Evolutionary conservation across 1,139 yeast genomes (phyloP), one percentile per base, ranked within the genome.

Genomic region (Yamadazyma songkhlaensis): DNA sequence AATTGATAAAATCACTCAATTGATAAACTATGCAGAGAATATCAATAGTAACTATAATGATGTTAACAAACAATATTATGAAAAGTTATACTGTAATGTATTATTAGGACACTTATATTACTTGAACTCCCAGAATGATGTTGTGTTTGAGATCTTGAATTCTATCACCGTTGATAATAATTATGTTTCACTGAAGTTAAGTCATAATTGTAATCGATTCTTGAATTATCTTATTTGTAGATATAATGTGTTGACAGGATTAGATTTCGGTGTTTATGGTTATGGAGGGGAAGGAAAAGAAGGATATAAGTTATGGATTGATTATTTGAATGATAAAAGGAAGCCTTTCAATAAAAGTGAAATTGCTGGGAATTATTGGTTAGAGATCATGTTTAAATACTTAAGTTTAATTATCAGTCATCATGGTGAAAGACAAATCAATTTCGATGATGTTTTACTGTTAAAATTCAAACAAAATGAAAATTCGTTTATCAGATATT

Each of bases 351-450:
- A 45, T 17, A 62, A 60, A 42, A 57, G 69, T 6, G 64, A 66
- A 33, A 60, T 67, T 15, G 60, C 69, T 2, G 72, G 66, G 3
- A 59, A 60, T 36, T 51, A 58, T 38, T 71, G 77, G 77, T 51
- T 65, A n/a, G 66, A 60, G 21, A 49, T 61, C 25, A 45, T 68
- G 31, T 59, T 54, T 40, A 48, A 47, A 23, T 54, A 57, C 35
- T 53, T 66, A 25, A 54, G 66, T 9, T 34, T 42, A 13, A 40
- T 46, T 10, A 48, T 66, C 35, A 44, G 61, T 10, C 47, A 51
- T 10, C 49, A 53, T 22, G 64, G 64, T 7, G 38, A 45, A 20
- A 39, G 40, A 8, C 54, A 47, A 21, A 40, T 59, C 12, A 44
- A 50, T 5, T 59, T 59, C 40, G 41, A 42, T 6, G 59, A 58